These are phyloP conservation scores for Hypholoma fasciculare DNA, from an alignment of 768 basidiomycete species.

Conservation along the genomic window DNA sequence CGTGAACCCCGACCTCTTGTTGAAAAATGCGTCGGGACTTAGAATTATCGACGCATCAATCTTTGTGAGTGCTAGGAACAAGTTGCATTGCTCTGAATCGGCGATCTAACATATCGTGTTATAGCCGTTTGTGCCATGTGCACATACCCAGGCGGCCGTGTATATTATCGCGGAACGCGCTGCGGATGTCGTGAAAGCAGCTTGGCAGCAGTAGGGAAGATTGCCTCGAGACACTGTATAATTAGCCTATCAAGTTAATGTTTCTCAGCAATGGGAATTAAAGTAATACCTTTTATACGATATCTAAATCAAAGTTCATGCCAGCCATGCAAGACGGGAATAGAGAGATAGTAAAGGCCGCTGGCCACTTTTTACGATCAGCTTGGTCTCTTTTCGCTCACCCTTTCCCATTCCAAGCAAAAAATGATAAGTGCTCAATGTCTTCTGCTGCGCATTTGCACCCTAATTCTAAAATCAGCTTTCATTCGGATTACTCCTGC, in stretches of 20 bases:
- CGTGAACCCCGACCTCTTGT: constrained; percentile 29
- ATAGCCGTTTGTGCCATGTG: constrained; percentile 18
- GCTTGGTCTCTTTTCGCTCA: no score
- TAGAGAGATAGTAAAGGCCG: no score
- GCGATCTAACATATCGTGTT: not conserved
- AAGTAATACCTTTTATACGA: not conserved
- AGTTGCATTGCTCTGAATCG: not conserved
- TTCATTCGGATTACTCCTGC: no score
- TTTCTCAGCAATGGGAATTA: not conserved
- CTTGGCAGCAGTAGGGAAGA: not conserved
- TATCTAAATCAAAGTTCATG: no score
- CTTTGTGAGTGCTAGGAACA: constrained; percentile 19
- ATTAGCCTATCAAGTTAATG: not conserved
- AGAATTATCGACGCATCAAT: constrained; percentile 37
- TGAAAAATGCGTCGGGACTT: constrained; percentile 29
- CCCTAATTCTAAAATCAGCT: no score
- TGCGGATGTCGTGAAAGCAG: constrained; percentile 16
- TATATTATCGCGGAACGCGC: constrained; percentile 17
- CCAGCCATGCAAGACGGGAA: no score
- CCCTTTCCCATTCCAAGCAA: no score
- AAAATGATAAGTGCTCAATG: no score
- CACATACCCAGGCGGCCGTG: constrained; percentile 16
- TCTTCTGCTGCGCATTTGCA: no score
- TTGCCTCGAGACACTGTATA: not conserved
- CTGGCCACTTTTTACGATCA: no score